Base-by-base conservation (phyloP, 1,284 basidiomycete genomes). In the Tilletiaria anomala region DNA sequence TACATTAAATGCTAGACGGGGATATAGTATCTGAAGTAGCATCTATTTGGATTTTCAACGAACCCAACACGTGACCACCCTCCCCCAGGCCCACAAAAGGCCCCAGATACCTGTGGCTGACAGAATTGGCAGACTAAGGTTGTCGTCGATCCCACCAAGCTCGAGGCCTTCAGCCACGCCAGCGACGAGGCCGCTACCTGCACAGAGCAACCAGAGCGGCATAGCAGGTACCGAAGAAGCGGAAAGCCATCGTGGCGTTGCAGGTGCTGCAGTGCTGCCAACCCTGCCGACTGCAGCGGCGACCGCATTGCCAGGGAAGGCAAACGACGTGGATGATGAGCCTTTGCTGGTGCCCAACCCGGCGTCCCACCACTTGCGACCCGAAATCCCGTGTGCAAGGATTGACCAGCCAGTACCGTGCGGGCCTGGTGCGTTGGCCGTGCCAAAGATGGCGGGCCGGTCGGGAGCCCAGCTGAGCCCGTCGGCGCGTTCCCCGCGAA, bases 101-200 rank as follows among this genome's bases (percentile, higher is more conserved):
- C 39, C 55, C 73, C 81, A 81, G 39, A 91, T 73, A 56, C 83
- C 79, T 1, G 78, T 79, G 1, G 87, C 88, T 15, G 83, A 81
- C 35, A 94, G 76, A 55, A 96, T 80, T 2, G 91, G 91, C 20
- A 97, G 71, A 4, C 85, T 89, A 31, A 96, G 69, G 68, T 97
- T 96, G 67, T 97, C 91, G 62, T 96, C 91, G 24, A 87, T 61
- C 0, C 76, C 78, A 20, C 83, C 86, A 10, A 96, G 72, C 68
- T 94, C 88, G 33, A 71, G 55, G 2, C 60, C 68, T 52, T 71
- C 70, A 2, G 68, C 67, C 4, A 70, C 40, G 2, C 56, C 69
- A 0, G 68, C 68, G 11, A 67, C 55, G 5, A 70, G 29, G 8
- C 69, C 70, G 34, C 47, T 57, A 16, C 47, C 40, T 11, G 47